Conservation (phyloP, 1,139 yeast species). For the Zygoascus meyerae region DNA sequence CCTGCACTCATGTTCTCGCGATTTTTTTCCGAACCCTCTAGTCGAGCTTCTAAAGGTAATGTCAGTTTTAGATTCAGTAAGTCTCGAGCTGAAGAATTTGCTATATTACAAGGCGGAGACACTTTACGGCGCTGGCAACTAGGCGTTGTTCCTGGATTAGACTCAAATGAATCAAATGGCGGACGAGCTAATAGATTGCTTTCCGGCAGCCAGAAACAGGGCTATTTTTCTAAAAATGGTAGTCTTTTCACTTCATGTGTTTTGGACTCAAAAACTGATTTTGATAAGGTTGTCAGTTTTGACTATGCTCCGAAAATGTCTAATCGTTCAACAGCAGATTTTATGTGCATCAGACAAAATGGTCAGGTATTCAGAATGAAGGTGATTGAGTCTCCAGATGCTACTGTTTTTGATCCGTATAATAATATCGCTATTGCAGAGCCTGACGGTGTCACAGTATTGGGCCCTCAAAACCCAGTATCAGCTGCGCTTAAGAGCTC, state of each 20-base stretch:
- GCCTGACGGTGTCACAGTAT: conserved; percentile 45
- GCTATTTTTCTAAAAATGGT: conserved; percentile 18
- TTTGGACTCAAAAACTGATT: conserved; percentile 67
- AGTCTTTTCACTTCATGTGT: conserved; percentile 72
- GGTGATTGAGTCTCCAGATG: conserved; percentile 60
- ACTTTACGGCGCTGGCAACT: conserved; percentile 77
- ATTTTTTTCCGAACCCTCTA: conserved; percentile 47
- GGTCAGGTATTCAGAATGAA: conserved; percentile 83
- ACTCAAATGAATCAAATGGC: background rate
- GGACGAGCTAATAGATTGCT: background rate
- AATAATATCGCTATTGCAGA: conserved; percentile 69
- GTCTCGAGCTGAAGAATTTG: conserved; percentile 63
- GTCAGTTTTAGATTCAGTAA: conserved; percentile 69
- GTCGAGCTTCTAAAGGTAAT: conserved; percentile 34
- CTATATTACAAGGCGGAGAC: conserved; percentile 75
- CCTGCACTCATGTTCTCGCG: conserved; percentile 66
- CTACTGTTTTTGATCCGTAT: conserved; percentile 59
- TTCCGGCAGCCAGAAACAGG: conserved; percentile 9
- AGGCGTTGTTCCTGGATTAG: conserved; percentile 46
- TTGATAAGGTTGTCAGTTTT: conserved; percentile 76
- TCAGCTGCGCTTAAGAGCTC: background rate
- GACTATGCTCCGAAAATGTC: conserved; percentile 65
- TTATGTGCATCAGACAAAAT: conserved; percentile 84
- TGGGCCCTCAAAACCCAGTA: conserved; percentile 12
- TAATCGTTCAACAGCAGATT: conserved; percentile 41